Conservation (phyloP, 805 yeast species). For the Wickerhamiella brachini region DNA sequence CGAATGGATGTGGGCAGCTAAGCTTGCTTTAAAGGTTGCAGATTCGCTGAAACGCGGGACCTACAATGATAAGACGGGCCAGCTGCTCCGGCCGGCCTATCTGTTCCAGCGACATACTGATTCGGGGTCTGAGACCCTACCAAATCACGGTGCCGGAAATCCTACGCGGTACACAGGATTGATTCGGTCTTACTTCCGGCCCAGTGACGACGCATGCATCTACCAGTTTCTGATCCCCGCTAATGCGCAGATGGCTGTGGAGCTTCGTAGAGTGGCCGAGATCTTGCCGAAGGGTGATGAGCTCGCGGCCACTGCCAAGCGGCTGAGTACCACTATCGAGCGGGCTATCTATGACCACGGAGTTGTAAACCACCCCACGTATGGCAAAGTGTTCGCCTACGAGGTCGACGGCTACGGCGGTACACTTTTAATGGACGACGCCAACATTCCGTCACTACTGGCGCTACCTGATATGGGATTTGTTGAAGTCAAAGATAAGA, state of each 20-base stretch:
- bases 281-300: conserved; percentile 16
- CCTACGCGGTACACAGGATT: conserved; percentile 64
- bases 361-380: conserved; percentile 48
- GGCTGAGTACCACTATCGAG: conserved; percentile 30
- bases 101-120: conserved; percentile 61
- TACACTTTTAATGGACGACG: conserved; percentile 69
- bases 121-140: conserved; percentile 68
- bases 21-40: conserved; percentile 38
- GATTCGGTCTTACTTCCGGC: conserved; percentile 72
- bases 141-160: conserved; percentile 67
- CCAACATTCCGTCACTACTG: conserved; percentile 74
- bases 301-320: conserved; percentile 15
- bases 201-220: conserved; percentile 79
- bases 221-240: conserved; percentile 75
- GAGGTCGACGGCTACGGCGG: conserved; percentile 86
- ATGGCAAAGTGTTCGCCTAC: conserved; percentile 71
- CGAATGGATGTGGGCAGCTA: conserved; percentile 47
- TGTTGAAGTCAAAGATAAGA: conserved; percentile 33
- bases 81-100: conserved; percentile 38
- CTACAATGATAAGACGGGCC: conserved; percentile 33
- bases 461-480: conserved; percentile 73
- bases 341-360: conserved; percentile 51
- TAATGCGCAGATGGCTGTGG: conserved; percentile 61
- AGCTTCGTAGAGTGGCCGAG: conserved; percentile 31
- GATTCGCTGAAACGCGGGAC: conserved; percentile 22